Evolutionary conservation across 169 alveolate genomes (phyloP), one percentile per base, ranked within the genome.

Genomic region (Plasmodium gonderi): DNA sequence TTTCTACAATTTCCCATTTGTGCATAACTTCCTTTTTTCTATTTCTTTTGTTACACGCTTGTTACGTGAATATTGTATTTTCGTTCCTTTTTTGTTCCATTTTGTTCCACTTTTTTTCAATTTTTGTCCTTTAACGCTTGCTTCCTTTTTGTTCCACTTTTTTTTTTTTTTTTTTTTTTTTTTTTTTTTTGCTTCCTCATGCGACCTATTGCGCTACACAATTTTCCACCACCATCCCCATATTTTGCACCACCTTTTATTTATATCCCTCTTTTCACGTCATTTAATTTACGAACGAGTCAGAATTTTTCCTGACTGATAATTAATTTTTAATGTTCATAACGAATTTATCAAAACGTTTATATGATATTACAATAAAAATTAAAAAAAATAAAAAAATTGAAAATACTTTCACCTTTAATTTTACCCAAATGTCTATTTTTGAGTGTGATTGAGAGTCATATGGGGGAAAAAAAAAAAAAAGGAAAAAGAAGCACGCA

Each of bases 401-500:
- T 60, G 72, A 23, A 60, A 60, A 60, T 60, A 60, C 26, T 20
- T 54, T 9, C 33, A 6, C 26, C 54, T 29, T 76, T 42, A 17
- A n/a, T 29, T 51, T 17, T 76, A 17, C 60, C 26, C 60, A 42
- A 31, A 51, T n/a, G 80, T 33, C 47, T 80, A 80, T 80, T 80
- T 80, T 80, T 80, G 44, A 64, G 44, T 79, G 45, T 36, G 49
- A 64, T 80, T 80, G 47, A 38, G 33, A 20, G 72, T 60, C 36
- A 60, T 60, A 60, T 23, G 40, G 72, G 7, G 40, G 68, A 9
- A 6, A 9, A 49, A 49, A 49, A 49, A 49, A 49, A 49, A 49
- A 60, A 11, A 42, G 20, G 29, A n/a, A 47, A 80, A 80, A 60
- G 38, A 60, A 54, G 31, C 26, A 17, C 12, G 51, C n/a, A 20